Evolutionary conservation across 352 stramenopile species (phyloP), one percentile per base, ranked within the genome.

Genomic region (Phytophthora fragariae): DNA sequence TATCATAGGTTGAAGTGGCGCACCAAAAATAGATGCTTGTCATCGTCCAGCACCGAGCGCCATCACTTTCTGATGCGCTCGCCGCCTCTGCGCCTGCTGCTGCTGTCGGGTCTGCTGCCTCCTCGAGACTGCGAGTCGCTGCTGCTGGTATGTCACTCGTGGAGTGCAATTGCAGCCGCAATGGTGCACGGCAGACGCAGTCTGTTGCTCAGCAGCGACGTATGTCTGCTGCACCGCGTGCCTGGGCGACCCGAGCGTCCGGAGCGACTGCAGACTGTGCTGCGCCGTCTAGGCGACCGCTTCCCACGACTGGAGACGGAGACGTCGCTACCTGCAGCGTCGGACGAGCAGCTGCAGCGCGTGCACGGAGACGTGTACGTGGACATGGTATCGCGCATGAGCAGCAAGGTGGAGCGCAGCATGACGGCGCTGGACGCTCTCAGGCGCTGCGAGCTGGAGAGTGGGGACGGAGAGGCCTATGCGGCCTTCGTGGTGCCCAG

Each of bases 301-400:
- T 85, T 92, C 29, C 87, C 81, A 0, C 4, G n/a, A 0, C 70
- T 92, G 5, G 35, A 59, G 19, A 76, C 73, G 8, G 63, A 73
- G 46, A 68, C 56, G 21, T 39, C 54, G 14, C 60, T 84, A 1
- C 76, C 81, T 31, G 15, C 65, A 9, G 87, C 84, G 10, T 88
- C 80, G 1, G 52, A 83, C 6, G 66, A 73, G 41, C 87, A 94
- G 46, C 67, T 94, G 53, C 73, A 71, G 31, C 80, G 83, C 12
- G 90, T 91, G 52, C 87, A 94, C 62, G 79, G 79, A 35, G 72
- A 82, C 10, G 62, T 84, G 24, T 85, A 92, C 72, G 75, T 94
- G 15, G 65, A 91, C 49, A 79, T 87, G 68, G 72, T 93, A 14
- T 60, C 64, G 9, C 68, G 79, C 1, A 79, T 89, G 61, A 81